Percentiles rank a stretch among this genome's conserved stretches.
These are phyloP conservation scores for Trypanosoma boissoni DNA, from an alignment of 208 protist species.

Conservation along the genomic window DNA sequence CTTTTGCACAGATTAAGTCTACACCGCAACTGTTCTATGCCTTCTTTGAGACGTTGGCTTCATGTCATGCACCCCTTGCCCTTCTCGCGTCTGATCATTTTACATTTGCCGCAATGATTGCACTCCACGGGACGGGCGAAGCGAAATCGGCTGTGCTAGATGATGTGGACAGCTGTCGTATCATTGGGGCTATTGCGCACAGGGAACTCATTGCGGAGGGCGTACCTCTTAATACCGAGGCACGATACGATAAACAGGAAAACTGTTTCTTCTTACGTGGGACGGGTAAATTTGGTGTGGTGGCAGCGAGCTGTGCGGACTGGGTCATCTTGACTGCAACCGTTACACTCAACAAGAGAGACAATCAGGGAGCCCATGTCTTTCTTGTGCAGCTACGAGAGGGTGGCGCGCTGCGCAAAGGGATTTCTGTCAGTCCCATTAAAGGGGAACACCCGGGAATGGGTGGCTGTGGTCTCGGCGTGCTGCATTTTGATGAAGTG, in stretches of 20 bases:
- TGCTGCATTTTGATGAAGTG: slow-evolving; percentile 81
- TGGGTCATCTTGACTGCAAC: slow-evolving; percentile 82
- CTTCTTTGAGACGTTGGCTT: slow-evolving; percentile 80
- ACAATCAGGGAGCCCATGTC: slow-evolving; percentile 73
- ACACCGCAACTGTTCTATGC: slow-evolving; percentile 59
- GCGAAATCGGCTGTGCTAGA: slow-evolving; percentile 46
- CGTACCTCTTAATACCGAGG: slow-evolving; percentile 78
- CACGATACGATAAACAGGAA: slow-evolving; percentile 70
- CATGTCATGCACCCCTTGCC: slow-evolving; percentile 52
- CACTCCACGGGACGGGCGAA: slow-evolving; percentile 56
- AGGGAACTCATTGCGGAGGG: slow-evolving; percentile 76
- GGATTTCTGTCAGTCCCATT: slow-evolving; percentile 50
- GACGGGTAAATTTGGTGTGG: slow-evolving; percentile 82
- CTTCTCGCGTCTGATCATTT: slow-evolving; percentile 79
- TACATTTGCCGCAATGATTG: slow-evolving; percentile 75
- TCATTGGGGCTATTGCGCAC: slow-evolving; percentile 67
- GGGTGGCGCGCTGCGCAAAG: slow-evolving; percentile 36
- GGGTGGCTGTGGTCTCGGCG: slow-evolving; percentile 46
- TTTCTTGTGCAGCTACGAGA: slow-evolving; percentile 76
- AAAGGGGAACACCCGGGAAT: slow-evolving; percentile 43
- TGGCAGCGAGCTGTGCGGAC: slow-evolving; percentile 63
- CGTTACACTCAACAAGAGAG: slow-evolving; percentile 69
- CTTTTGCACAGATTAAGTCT: slow-evolving; percentile 79
- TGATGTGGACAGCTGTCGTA: slow-evolving; percentile 49
- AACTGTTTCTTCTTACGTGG: slow-evolving; percentile 79